Evolutionary conservation across 2,329 filamentous ascomycete genomes (phyloP), one percentile per base, ranked within the genome.

Genomic region (Colletotrichum endophyticum): DNA sequence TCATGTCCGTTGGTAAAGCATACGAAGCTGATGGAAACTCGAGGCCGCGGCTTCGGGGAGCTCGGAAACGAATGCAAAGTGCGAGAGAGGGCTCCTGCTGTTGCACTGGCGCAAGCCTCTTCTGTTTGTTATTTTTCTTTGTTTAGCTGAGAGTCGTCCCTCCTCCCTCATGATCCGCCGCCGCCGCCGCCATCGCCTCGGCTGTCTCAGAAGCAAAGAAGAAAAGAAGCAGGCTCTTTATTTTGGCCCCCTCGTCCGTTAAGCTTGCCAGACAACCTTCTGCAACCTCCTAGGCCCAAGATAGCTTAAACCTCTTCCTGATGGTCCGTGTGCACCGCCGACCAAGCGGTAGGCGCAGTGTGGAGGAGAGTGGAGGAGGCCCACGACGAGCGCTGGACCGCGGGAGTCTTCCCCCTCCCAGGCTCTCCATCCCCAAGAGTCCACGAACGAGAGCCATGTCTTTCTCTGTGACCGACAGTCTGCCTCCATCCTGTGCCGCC

Each of bases 311-410:
- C 39, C 59, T n/a, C n/a, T 49, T 61, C 69, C 44, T 63, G 15
- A 15, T 64, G 34, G 57, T 73, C 70, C 56, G 73, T 76, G 70
- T 34, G 22, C 16, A 39, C 56, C 32, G n/a, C 32, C 64, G 22
- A 49, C 70, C n/a, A 44, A 59, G 39, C 70, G n/a, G 44, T 44
- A 63, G 64, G 57, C 73, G 49, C 32, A n/a, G 57, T 66, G 64
- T 69, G 59, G 70, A 73, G 64, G 70, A 75, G 30, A 75, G 73
- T 67, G 59, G 66, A 71, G 53, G 25, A 49, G 44, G n/a, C 44
- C 44, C 44, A 49, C 44, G 44, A 49, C 44, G 39, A 44, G 39
- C 39, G 39, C 39, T 44, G 39, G 39, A 44, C 39, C 39, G 44
- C 44, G 22, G 44, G 44, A 49, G 44, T 49, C 9, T 44, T 1